Evolutionary conservation across 2,329 filamentous ascomycete species (phyloP).

Genomic region (Incumbomyces lentus): DNA sequence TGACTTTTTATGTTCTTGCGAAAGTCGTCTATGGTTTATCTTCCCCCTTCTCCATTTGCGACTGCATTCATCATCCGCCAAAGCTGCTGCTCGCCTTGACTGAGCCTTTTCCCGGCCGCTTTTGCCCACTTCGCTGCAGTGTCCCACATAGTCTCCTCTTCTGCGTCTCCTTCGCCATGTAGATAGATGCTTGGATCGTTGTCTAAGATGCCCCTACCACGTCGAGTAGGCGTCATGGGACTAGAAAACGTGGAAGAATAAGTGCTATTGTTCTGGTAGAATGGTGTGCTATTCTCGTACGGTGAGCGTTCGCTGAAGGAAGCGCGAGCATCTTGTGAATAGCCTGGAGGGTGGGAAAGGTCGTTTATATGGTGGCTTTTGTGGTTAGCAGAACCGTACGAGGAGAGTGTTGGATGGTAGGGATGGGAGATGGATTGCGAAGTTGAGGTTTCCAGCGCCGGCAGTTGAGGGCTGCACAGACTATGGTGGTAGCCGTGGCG

Average conservation of each 20-base stretch:
- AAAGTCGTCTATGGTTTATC: not conserved
- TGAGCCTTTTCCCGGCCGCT: conserved; percentile 26
- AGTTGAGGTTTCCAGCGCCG: conserved; percentile 1
- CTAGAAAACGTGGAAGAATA: conserved; percentile 3
- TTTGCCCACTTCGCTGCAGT: conserved; percentile 21
- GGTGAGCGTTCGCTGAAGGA: conserved; percentile 15
- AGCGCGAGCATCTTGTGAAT: conserved; percentile 22
- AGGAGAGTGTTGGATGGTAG: conserved; percentile 2
- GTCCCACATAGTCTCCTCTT: conserved; percentile 22
- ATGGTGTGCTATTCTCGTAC: conserved; percentile 6
- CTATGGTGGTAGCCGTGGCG: conserved; percentile 11
- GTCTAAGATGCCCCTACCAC: conserved; percentile 15
- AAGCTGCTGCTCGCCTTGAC: conserved; percentile 41
- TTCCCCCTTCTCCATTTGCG: conserved; percentile 14
- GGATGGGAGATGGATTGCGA: not conserved
- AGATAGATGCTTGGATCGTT: conserved; percentile 55
- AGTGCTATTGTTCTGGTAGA: conserved; percentile 6
- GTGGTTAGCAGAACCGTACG: conserved; percentile 6
- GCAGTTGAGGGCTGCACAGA: not conserved
- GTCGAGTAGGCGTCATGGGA: conserved; percentile 8
- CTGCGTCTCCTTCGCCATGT: conserved; percentile 46
- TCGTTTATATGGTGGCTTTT: conserved; percentile 9
- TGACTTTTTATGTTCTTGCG: no score
- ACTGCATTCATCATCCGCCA: conserved; percentile 25
- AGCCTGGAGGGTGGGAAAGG: conserved; percentile 25